phyloP scores from a whole-genome alignment of 192 early-diverging fungal species.

The Gonapodya prolifera region DNA sequence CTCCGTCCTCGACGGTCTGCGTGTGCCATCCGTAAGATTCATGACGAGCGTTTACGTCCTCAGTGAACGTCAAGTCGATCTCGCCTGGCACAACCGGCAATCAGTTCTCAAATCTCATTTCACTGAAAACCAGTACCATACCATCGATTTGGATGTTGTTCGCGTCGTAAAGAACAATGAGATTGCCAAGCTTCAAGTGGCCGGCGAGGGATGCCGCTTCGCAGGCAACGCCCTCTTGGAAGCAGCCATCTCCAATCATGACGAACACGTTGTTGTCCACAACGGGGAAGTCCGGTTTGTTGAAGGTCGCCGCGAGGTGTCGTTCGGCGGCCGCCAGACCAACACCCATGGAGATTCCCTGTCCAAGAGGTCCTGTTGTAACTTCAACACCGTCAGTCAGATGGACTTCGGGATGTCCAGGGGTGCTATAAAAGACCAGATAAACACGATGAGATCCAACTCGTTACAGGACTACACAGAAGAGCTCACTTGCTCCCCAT shows the following conservation, averaged over 20 bases:
- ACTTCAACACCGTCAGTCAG: conserved; percentile 87
- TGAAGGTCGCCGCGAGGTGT: conserved; percentile 82
- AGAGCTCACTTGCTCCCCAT: conserved; percentile 54
- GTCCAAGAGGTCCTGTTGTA: conserved; percentile 92
- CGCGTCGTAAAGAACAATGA: conserved; percentile 91
- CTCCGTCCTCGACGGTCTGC: conserved; percentile 60
- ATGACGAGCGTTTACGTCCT: conserved; percentile 77
- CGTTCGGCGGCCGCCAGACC: conserved; percentile 84
- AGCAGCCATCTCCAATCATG: conserved; percentile 88
- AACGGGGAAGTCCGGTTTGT: conserved; percentile 71
- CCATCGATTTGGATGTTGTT: conserved; percentile 96
- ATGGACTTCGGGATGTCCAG: conserved; percentile 85
- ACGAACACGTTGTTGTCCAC: conserved; percentile 77
- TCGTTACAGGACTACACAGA: neutral
- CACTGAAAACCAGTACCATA: conserved; percentile 24
- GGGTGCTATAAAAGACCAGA: conserved; percentile 46
- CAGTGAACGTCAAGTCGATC: conserved; percentile 65
- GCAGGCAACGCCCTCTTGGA: conserved; percentile 92
- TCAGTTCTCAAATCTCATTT: neutral
- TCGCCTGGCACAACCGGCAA: conserved; percentile 18
- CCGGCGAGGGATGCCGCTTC: conserved; percentile 89
- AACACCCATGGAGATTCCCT: conserved; percentile 81
- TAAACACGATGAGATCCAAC: neutral
- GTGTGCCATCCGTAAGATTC: conserved; percentile 92
- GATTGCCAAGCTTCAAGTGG: conserved; percentile 83